Percentiles rank a stretch among this genome's conserved stretches.
Evolutionary conservation across 805 yeast species (phyloP).

Genomic region (Saccharomyces eubayanus): DNA sequence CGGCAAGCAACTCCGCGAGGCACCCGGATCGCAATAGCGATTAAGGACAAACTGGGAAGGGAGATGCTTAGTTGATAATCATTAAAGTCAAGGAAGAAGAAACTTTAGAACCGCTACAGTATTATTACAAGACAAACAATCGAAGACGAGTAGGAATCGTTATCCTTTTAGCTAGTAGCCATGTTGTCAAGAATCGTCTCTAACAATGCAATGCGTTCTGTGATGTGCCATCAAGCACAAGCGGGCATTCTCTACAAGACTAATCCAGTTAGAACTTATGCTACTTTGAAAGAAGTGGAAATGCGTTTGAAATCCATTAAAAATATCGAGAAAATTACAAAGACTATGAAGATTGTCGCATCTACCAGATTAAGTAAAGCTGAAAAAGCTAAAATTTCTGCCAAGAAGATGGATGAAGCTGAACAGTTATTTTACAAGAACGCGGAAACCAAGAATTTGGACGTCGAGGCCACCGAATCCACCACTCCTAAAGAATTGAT

Average conservation of each 20-base stretch:
- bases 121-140: neutral
- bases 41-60: neutral
- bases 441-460: slow-evolving; percentile 65
- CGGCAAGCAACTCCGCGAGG: neutral
- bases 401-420: slow-evolving; percentile 76
- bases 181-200: neutral
- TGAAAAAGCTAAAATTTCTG: slow-evolving; percentile 83
- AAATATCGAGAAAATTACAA: slow-evolving; percentile 98
- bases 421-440: slow-evolving; percentile 71
- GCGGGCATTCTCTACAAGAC: neutral
- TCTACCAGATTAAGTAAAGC: slow-evolving; percentile 94
- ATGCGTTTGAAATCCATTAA: slow-evolving; percentile 95
- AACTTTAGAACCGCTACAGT: neutral
- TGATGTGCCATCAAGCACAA: neutral
- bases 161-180: neutral
- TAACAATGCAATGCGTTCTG: neutral
- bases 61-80: neutral
- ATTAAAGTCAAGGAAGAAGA: neutral
- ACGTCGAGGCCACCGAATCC: slow-evolving; percentile 35
- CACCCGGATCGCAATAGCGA: neutral
- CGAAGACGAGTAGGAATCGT: neutral
- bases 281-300: slow-evolving; percentile 97
- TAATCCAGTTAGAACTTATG: slow-evolving; percentile 61
- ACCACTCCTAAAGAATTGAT: slow-evolving; percentile 57
- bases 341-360: slow-evolving; percentile 99